Evolutionary conservation across 2,329 filamentous ascomycete species (phyloP).

Genomic region (Ophiobolus disseminans): DNA sequence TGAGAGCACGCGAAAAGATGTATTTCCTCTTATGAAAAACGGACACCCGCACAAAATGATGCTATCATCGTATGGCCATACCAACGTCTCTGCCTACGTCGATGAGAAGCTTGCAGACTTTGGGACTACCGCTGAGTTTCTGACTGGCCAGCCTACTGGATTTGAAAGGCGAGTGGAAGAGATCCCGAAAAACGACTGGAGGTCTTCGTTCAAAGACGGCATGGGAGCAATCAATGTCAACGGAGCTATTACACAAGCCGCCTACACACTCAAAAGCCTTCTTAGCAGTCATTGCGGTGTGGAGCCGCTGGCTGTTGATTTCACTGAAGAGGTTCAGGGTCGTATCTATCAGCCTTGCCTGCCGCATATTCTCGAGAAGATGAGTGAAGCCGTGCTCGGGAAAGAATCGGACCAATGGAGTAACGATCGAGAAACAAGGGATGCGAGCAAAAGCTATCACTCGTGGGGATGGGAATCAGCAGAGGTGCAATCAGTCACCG

Average conservation of each 20-base stretch:
- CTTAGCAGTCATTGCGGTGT: constrained; percentile 25
- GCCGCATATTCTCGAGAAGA: constrained; percentile 17
- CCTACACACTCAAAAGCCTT: constrained; percentile 24
- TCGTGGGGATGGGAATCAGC: constrained; percentile 14
- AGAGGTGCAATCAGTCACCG: constrained; percentile 20
- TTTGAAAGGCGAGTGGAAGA: constrained; percentile 1
- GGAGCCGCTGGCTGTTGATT: constrained; percentile 24
- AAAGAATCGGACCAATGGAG: background rate
- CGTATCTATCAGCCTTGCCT: constrained; percentile 22
- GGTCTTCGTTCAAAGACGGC: constrained; percentile 16
- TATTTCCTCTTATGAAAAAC: constrained; percentile 20
- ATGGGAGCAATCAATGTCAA: constrained; percentile 23
- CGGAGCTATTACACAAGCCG: constrained; percentile 24
- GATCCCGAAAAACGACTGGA: constrained; percentile 6
- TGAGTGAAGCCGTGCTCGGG: background rate
- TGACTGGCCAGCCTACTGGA: constrained; percentile 16
- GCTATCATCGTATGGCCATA: constrained; percentile 11
- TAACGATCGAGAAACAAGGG: background rate
- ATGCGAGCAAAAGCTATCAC: constrained; percentile 1
- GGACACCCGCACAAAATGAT: constrained; percentile 21
- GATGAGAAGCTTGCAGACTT: constrained; percentile 15
- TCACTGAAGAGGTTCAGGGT: constrained; percentile 21
- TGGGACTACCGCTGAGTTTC: constrained; percentile 14
- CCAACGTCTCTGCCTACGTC: constrained; percentile 12
- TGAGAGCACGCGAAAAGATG: constrained; percentile 25